A percentile compares a stretch with the other conserved stretches of the same genome.
These are phyloP conservation scores for Neonectria magnoliae DNA, from an alignment of 2,329 filamentous ascomycete genomes.

Conservation along the genomic window DNA sequence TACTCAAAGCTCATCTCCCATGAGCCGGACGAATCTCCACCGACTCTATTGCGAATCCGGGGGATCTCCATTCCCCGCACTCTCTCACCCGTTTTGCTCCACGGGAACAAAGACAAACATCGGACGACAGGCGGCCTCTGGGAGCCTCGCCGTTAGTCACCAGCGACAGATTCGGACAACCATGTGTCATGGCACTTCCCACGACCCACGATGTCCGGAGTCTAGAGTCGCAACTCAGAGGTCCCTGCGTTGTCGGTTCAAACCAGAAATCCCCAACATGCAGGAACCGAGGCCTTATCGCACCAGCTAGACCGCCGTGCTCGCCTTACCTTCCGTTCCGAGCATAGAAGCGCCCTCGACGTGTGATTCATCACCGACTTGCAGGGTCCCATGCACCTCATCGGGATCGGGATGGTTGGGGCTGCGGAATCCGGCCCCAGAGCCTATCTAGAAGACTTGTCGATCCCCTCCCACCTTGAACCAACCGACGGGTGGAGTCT, in stretches of 20 bases:
- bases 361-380: constrained; percentile 10
- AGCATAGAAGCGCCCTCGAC: constrained; percentile 9
- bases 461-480: constrained; percentile 24
- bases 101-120: constrained; percentile 11
- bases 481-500: constrained; percentile 18
- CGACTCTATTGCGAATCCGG: constrained; percentile 14
- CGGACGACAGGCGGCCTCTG: constrained; percentile 5
- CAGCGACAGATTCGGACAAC: constrained; percentile 3
- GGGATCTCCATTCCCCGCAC: constrained; percentile 24
- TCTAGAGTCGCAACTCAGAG: neutral
- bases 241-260: constrained; percentile 3
- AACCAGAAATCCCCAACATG: constrained; percentile 7
- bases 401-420: constrained; percentile 15
- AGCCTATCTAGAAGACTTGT: constrained; percentile 22
- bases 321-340: constrained; percentile 18
- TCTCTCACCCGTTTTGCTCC: constrained; percentile 13
- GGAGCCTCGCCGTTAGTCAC: constrained; percentile 11
- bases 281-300: constrained; percentile 24
- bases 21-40: constrained; percentile 14
- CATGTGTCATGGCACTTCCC: constrained; percentile 6
- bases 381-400: constrained; percentile 22
- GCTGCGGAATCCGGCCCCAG: constrained; percentile 9
- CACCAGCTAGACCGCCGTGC: constrained; percentile 2
- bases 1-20: neutral
- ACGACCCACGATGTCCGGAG: neutral